These are phyloP conservation scores for Pleochaeta shiraiana DNA, from an alignment of 2,329 filamentous ascomycete species.

Conservation along the genomic window DNA sequence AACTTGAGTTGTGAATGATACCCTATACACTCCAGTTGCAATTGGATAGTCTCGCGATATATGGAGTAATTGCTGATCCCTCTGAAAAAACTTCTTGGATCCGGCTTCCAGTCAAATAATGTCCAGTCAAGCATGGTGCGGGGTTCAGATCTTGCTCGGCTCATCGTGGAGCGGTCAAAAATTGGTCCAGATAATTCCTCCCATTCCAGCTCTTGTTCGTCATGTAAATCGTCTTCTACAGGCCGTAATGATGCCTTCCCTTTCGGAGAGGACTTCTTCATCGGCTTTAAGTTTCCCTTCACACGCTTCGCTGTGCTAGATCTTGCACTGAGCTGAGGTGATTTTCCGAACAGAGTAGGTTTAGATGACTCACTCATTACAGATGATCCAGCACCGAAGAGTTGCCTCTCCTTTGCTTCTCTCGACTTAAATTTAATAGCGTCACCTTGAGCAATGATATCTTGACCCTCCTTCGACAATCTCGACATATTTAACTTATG, in stretches of 20 bases:
- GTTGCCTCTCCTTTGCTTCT: neutral
- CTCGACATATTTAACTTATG: neutral
- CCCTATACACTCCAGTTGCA: slow-evolving; percentile 3
- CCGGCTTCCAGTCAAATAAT: slow-evolving; percentile 2
- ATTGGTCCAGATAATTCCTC: neutral
- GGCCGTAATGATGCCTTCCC: neutral
- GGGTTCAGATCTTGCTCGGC: neutral
- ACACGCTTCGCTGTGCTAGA: neutral
- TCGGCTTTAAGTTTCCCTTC: neutral
- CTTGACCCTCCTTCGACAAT: neutral
- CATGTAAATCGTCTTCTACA: neutral
- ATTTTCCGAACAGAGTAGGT: neutral
- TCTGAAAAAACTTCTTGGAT: neutral
- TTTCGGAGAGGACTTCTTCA: neutral
- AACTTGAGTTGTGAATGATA: neutral
- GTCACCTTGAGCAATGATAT: neutral
- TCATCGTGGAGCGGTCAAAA: neutral
- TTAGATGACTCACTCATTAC: neutral
- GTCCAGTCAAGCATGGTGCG: neutral
- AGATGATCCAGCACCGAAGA: neutral
- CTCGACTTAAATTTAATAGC: neutral
- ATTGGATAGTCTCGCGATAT: neutral
- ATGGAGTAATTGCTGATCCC: slow-evolving; percentile 2
- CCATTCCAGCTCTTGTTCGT: slow-evolving; percentile 1
- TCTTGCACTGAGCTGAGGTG: neutral